Conservation (phyloP, 805 yeast genomes). For the Teunomyces kruisii region DNA sequence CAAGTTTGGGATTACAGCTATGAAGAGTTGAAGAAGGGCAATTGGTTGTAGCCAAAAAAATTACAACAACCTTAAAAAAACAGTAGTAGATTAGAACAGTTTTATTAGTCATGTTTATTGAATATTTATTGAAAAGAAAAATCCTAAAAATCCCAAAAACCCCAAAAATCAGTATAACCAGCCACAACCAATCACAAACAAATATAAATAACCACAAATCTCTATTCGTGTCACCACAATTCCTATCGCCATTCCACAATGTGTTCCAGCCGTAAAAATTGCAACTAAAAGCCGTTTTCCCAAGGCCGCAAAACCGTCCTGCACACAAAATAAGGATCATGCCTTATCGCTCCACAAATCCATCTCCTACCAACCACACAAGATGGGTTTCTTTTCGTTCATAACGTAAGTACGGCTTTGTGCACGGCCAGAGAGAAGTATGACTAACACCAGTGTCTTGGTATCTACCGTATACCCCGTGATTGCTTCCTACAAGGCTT, state of each 20-base stretch:
- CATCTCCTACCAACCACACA: neutral
- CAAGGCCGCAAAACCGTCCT: constrained; percentile 2
- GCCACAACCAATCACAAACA: too few relatives aligned
- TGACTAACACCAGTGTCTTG: constrained; percentile 23
- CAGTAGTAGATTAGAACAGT: too few relatives aligned
- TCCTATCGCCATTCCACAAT: too few relatives aligned
- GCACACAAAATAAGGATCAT: constrained; percentile 4
- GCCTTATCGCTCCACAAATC: constrained; percentile 5
- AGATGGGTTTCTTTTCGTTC: constrained; percentile 7
- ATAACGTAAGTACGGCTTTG: constrained; percentile 6
- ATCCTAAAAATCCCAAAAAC: too few relatives aligned
- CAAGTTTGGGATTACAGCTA: constrained; percentile 31
- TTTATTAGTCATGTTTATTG: too few relatives aligned
- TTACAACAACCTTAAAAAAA: too few relatives aligned
- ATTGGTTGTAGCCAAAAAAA: neutral
- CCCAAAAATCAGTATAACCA: too few relatives aligned
- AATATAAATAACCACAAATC: too few relatives aligned
- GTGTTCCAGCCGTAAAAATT: too few relatives aligned
- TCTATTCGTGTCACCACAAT: too few relatives aligned
- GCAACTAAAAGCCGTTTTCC: neutral
- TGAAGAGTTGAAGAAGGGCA: constrained; percentile 9
- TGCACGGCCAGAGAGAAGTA: neutral
- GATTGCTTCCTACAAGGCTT: constrained; percentile 59
- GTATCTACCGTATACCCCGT: constrained; percentile 57
- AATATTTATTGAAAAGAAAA: too few relatives aligned